These are phyloP conservation scores for Lentinula guzmanii DNA, from an alignment of 768 basidiomycete genomes.

Conservation along the genomic window DNA sequence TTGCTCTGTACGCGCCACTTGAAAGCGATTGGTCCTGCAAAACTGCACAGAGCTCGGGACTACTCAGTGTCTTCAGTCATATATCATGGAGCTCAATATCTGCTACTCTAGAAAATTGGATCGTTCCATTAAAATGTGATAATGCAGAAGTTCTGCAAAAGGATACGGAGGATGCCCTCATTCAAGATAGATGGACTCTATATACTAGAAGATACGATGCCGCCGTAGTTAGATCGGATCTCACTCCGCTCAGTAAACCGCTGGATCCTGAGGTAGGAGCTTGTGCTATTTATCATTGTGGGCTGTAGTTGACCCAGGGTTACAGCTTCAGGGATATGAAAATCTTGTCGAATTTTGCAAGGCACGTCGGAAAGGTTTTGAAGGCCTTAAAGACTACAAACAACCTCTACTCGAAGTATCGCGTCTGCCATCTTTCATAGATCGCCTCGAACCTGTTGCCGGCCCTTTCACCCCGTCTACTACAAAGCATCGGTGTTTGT, in stretches of 20 bases:
- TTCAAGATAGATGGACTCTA: constrained; percentile 75
- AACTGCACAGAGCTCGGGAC: constrained; percentile 17
- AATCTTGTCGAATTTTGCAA: constrained; percentile 67
- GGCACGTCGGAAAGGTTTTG: constrained; percentile 53
- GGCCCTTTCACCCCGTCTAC: constrained; percentile 27
- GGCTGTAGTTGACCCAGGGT: not conserved
- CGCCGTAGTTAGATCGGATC: constrained; percentile 50
- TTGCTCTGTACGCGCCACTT: constrained; percentile 68
- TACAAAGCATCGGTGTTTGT: not conserved
- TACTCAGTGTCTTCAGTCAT: constrained; percentile 31
- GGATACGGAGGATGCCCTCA: constrained; percentile 54
- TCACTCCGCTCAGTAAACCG: constrained; percentile 70
- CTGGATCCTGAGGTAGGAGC: constrained; percentile 54
- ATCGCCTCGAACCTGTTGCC: constrained; percentile 54
- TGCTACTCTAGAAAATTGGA: constrained; percentile 47
- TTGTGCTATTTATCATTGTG: not conserved
- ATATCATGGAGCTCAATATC: constrained; percentile 64
- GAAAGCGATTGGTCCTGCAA: constrained; percentile 27
- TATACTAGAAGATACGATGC: constrained; percentile 68
- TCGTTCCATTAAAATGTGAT: constrained; percentile 37
- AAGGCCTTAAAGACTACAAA: constrained; percentile 50
- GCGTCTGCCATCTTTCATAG: constrained; percentile 42
- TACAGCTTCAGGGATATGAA: constrained; percentile 31
- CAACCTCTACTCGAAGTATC: constrained; percentile 73
- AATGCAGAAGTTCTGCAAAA: constrained; percentile 29